Conservation (phyloP, 345 rosid genomes). For the Salix dunnii region DNA sequence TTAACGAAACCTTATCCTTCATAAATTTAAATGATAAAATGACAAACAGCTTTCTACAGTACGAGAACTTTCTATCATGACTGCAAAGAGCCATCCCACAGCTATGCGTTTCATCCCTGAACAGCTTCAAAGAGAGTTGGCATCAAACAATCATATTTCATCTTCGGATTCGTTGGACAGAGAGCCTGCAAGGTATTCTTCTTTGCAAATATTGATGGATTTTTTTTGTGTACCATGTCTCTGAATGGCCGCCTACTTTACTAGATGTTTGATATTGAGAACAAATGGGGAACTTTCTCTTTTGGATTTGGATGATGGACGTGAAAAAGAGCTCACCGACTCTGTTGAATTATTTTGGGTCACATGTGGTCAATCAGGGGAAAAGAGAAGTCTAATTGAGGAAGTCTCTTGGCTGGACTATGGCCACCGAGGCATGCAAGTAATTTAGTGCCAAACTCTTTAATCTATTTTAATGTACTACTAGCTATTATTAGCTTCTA, state of each 20-base stretch:
- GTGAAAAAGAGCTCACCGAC: slow-evolving; percentile 91
- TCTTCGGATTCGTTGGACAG: slow-evolving; percentile 45
- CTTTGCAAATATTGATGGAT: slow-evolving; percentile 10
- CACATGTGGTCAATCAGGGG: slow-evolving; percentile 91
- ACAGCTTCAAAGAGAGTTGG: slow-evolving; percentile 56
- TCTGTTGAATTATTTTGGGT: slow-evolving; percentile 98
- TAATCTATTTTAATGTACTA: slow-evolving; percentile 3
- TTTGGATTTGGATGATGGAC: slow-evolving; percentile 95
- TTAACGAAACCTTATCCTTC: slow-evolving; percentile 38
- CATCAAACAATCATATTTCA: slow-evolving; percentile 40
- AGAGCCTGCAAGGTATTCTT: slow-evolving; percentile 80
- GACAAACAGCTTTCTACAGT: slow-evolving; percentile 99
- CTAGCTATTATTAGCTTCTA: neutral
- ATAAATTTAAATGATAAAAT: slow-evolving; percentile 93
- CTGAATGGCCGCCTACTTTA: slow-evolving; percentile 31
- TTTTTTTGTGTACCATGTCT: slow-evolving; percentile 13
- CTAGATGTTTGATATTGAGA: slow-evolving; percentile 88
- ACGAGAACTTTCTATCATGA: slow-evolving; percentile 98
- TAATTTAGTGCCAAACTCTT: slow-evolving; percentile 29
- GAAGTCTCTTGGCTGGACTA: slow-evolving; percentile 99
- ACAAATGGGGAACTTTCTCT: slow-evolving; percentile 92
- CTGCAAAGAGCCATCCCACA: slow-evolving; percentile 99
- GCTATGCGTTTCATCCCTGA: slow-evolving; percentile 99
- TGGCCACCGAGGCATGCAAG: slow-evolving; percentile 99
- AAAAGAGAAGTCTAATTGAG: slow-evolving; percentile 77